Evolutionary conservation across 257 asterid genomes (phyloP).

Genomic region (Jaltomata sinuosa): DNA sequence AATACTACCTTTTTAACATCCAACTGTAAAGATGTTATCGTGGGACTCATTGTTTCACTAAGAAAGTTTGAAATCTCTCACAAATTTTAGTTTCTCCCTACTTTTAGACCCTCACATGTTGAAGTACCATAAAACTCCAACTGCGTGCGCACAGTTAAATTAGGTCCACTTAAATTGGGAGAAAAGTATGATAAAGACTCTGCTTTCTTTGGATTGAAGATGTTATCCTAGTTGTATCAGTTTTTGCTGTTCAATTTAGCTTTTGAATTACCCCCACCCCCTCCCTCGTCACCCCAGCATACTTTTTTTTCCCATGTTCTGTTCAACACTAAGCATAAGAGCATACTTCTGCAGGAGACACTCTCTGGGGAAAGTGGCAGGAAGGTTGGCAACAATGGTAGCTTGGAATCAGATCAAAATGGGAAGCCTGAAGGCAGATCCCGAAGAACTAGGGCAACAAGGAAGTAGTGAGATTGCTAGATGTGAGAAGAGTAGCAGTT

Average conservation of each 20-base stretch:
- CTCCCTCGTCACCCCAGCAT: not conserved
- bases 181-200: not conserved
- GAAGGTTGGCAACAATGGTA: slow-evolving; percentile 20
- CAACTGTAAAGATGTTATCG: not conserved
- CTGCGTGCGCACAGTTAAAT: not conserved
- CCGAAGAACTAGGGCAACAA: not conserved
- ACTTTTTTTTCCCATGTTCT: not conserved
- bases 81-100: not conserved
- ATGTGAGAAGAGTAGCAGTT: not conserved
- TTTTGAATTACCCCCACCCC: not conserved
- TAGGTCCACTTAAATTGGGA: not conserved
- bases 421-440: slow-evolving; percentile 2
- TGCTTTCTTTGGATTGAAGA: not conserved
- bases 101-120: not conserved
- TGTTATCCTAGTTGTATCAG: not conserved
- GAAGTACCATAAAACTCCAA: not conserved
- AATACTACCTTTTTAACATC: not conserved
- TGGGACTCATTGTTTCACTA: not conserved
- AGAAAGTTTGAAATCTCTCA: not conserved
- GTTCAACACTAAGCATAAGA: not conserved
- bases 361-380: slow-evolving; percentile 7
- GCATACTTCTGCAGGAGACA: slow-evolving; percentile 26
- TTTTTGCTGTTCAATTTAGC: not conserved
- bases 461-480: not conserved
- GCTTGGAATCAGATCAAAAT: slow-evolving; percentile 13